These are phyloP conservation scores for Fusarium clavum DNA, from an alignment of 2,329 filamentous ascomycete genomes.

Conservation along the genomic window DNA sequence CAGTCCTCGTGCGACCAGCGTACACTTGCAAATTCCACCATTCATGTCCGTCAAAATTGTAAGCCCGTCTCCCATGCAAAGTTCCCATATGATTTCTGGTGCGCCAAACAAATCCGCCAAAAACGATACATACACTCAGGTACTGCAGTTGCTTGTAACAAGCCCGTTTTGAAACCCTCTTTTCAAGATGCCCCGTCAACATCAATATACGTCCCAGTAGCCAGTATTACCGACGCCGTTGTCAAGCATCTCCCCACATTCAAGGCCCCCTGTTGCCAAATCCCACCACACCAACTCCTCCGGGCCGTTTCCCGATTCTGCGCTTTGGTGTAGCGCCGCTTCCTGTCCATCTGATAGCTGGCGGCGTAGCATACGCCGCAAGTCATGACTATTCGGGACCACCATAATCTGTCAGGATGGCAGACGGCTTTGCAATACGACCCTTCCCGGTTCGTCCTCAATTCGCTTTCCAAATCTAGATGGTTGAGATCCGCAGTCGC, in stretches of 20 bases:
- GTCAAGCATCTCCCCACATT: slow-evolving; percentile 19
- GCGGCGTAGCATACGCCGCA: slow-evolving; percentile 12
- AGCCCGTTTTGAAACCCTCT: background rate
- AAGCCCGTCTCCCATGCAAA: slow-evolving; percentile 7
- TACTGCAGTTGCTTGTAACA: background rate
- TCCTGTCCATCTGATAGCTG: slow-evolving; percentile 12
- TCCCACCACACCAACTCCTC: slow-evolving; percentile 28
- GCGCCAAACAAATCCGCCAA: slow-evolving; percentile 26
- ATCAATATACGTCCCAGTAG: slow-evolving; percentile 1
- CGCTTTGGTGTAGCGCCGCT: slow-evolving; percentile 15
- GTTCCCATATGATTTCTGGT: slow-evolving; percentile 12
- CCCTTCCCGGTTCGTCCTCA: slow-evolving; percentile 14
- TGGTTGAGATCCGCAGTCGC: slow-evolving; percentile 4
- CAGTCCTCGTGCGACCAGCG: slow-evolving; percentile 36
- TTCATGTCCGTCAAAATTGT: slow-evolving; percentile 14
- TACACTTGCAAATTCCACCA: slow-evolving; percentile 27
- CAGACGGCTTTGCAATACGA: slow-evolving; percentile 8
- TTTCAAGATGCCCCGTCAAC: slow-evolving; percentile 9
- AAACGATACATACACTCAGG: background rate
- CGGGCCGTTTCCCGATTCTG: slow-evolving; percentile 24
- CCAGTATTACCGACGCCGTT: slow-evolving; percentile 9
- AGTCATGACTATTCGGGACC: slow-evolving; percentile 13
- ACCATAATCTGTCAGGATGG: slow-evolving; percentile 13
- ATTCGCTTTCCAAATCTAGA: slow-evolving; percentile 16
- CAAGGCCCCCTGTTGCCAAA: slow-evolving; percentile 16